Base-by-base conservation (phyloP, 2,329 filamentous ascomycete species). In the Cladophialophora yegresii region DNA sequence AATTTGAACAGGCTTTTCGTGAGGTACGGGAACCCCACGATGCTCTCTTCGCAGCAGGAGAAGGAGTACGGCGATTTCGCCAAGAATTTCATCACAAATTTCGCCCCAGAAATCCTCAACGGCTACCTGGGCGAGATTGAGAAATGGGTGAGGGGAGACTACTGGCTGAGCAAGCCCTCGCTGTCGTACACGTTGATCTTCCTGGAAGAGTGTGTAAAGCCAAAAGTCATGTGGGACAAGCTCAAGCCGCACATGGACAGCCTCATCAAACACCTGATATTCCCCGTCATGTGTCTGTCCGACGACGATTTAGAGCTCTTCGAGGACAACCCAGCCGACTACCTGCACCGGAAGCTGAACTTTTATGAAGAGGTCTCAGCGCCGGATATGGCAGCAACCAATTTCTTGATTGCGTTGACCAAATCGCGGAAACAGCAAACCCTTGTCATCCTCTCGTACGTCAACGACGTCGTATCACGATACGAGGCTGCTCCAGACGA, bases 301-400 rank as follows among this genome's bases (percentile, higher is more conserved):
- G 87, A 93, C 68, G 93, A 98, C 66, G 95, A 99, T 72, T 84
- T 97, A 56, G 92, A 96, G 76, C 87, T 96, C 71, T 99, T 99
- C 74, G 87, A 96, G 74, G 89, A 93, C 12, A 92, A 99, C 74
- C 95, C 95, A 4, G 91, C 95, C 67, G 95, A 99, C 77, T 99
- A 98, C 75, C 86, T 99, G 47, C 95, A 99, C 81, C 88, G 95
- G 62, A 98, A 97, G 77, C 84, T 99, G 65, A 99, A 98, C 78
- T 97, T 93, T 75, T 99, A 96, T 76, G 95, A 99, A 78, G 95
- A 99, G 74, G 91, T 96, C 4, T 96, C 93, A 0, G 89, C 95
- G 16, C 95, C 95, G 6, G 95, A 98, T 76, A 91, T 98, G 63
- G 91, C 95, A 2, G 95, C 95, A 3, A 97, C 93, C 16, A 98